Evolutionary conservation across 176 grass and related monocot genomes (phyloP).

Genomic region (Echinochloa phyllopogon): DNA sequence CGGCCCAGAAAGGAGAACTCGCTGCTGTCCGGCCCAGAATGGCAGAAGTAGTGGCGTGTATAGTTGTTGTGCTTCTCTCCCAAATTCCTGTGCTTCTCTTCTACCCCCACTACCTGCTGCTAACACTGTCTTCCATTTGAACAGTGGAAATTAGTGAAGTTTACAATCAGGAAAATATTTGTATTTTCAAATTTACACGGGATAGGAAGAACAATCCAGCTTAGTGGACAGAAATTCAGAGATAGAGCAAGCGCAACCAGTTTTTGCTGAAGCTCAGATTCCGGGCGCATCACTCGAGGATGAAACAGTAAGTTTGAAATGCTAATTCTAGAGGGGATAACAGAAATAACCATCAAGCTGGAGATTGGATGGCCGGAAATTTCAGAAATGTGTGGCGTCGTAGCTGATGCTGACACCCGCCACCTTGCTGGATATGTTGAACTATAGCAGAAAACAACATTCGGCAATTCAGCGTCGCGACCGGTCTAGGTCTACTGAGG

Average conservation of each 20-base stretch:
- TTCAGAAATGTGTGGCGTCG: background rate
- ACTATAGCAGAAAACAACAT: background rate
- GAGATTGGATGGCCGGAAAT: background rate
- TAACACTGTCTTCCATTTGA: slow-evolving; percentile 20
- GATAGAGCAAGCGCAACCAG: background rate
- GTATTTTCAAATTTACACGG: background rate
- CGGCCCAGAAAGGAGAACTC: no score
- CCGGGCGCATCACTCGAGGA: background rate
- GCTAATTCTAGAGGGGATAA: background rate
- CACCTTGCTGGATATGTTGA: background rate
- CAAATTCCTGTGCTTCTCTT: no score
- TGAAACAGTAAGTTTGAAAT: background rate
- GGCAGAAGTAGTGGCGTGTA: no score
- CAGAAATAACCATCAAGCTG: background rate
- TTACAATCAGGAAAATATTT: background rate
- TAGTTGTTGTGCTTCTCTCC: no score
- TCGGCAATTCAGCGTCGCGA: slow-evolving; percentile 7
- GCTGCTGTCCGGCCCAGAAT: no score
- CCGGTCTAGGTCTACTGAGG: background rate
- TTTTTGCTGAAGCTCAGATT: background rate
- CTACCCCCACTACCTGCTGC: no score
- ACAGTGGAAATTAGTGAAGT: slow-evolving; percentile 5
- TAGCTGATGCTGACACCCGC: background rate
- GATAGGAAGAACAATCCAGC: background rate
- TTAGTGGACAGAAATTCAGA: background rate